Conservation (phyloP, 306 rosid species). For the Vachellia collinsii region DNA sequence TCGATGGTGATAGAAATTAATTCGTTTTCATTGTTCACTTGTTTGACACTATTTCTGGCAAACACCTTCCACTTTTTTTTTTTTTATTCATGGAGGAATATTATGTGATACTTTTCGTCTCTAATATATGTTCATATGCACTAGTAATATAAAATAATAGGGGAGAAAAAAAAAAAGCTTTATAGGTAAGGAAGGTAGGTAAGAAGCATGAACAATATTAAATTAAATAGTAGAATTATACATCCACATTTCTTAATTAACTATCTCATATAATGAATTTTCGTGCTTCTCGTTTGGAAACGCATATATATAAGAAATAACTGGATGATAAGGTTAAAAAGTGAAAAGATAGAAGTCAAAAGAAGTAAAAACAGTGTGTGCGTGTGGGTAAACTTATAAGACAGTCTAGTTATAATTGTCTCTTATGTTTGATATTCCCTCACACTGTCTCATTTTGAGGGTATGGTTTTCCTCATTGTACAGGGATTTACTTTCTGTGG, state of each 20-base stretch:
- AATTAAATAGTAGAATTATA: background rate
- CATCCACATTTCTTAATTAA: no score
- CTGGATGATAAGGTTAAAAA: slow-evolving; percentile 19
- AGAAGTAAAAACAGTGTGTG: background rate
- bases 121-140: background rate
- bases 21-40: background rate
- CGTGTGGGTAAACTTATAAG: slow-evolving; percentile 39
- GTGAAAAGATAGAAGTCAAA: background rate
- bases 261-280: no score
- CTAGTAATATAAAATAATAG: background rate
- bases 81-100: background rate
- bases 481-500: slow-evolving; percentile 49
- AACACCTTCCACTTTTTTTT: background rate
- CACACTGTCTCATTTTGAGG: slow-evolving; percentile 43
- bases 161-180: background rate
- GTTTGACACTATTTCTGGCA: background rate
- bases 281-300: background rate
- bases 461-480: slow-evolving; percentile 38
- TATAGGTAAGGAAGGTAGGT: background rate
- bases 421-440: slow-evolving; percentile 47
- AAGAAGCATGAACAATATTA: background rate
- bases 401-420: background rate
- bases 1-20: background rate
- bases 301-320: background rate
- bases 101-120: background rate